phyloP scores from a whole-genome alignment of 1,284 basidiomycete species.

The Apiotrichum sp. region DNA sequence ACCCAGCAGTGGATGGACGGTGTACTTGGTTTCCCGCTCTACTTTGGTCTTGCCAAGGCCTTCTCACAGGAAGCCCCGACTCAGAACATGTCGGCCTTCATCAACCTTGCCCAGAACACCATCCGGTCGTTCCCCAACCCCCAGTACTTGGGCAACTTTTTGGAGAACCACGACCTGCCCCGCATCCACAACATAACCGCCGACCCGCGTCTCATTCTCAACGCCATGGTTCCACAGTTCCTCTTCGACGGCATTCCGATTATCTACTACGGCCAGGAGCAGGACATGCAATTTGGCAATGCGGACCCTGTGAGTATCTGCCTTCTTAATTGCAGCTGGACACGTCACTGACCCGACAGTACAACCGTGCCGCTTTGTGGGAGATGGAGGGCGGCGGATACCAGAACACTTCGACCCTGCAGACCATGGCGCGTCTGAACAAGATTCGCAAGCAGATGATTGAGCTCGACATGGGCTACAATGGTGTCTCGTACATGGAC shows the following conservation, averaged over 20 bases:
- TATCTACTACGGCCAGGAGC: slow-evolving; percentile 66
- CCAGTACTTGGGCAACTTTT: slow-evolving; percentile 64
- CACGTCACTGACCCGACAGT: slow-evolving; percentile 17
- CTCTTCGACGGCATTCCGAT: slow-evolving; percentile 67
- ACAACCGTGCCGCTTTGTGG: slow-evolving; percentile 74
- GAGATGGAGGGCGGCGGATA: slow-evolving; percentile 49
- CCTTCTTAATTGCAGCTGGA: too few relatives aligned
- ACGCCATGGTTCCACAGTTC: slow-evolving; percentile 62
- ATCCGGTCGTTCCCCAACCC: slow-evolving; percentile 52
- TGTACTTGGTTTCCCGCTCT: slow-evolving; percentile 58
- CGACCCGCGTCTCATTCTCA: slow-evolving; percentile 47
- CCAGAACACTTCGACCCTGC: slow-evolving; percentile 53
- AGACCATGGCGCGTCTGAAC: slow-evolving; percentile 61
- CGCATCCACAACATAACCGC: slow-evolving; percentile 60
- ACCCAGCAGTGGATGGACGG: slow-evolving; percentile 41
- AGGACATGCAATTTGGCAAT: slow-evolving; percentile 54
- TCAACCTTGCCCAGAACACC: slow-evolving; percentile 54
- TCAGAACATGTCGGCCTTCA: slow-evolving; percentile 58
- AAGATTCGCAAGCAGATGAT: slow-evolving; percentile 65
- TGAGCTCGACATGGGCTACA: slow-evolving; percentile 42
- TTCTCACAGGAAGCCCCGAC: slow-evolving; percentile 52
- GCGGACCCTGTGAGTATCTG: slow-evolving; percentile 50
- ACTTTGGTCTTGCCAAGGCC: slow-evolving; percentile 57
- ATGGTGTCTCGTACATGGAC: slow-evolving; percentile 54
- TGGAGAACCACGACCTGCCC: slow-evolving; percentile 76